Evolutionary conservation across 305 asterid genomes (phyloP).

Genomic region (Fraxinus velutina): DNA sequence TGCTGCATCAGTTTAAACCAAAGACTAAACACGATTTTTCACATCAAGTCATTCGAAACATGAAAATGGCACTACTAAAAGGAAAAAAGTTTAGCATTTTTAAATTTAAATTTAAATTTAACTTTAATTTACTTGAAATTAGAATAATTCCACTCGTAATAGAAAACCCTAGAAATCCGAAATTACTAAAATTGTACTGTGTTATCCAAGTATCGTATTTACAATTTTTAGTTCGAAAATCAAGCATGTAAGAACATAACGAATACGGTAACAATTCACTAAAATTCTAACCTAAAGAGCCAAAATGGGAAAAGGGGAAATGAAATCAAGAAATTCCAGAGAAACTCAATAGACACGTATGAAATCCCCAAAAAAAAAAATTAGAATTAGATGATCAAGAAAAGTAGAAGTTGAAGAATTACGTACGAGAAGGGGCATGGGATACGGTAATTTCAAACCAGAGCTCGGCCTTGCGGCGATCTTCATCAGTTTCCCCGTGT

Average conservation of each 20-base stretch:
- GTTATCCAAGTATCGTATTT: neutral
- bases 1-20: conserved; percentile 49
- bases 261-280: neutral
- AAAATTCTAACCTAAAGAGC: neutral
- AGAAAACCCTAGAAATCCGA: neutral
- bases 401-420: neutral
- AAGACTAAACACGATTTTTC: conserved; percentile 21
- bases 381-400: neutral
- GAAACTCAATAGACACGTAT: neutral
- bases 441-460: conserved; percentile 60
- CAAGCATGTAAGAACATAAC: neutral
- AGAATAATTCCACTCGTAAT: neutral
- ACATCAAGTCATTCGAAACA: conserved; percentile 9
- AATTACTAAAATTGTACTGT: neutral
- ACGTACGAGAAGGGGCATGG: conserved; percentile 88
- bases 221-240: neutral
- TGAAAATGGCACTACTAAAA: neutral
- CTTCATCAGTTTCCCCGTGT: conserved; percentile 53
- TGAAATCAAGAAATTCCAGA: neutral
- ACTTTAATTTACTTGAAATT: neutral
- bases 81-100: neutral
- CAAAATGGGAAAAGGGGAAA: neutral
- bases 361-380: neutral
- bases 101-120: neutral
- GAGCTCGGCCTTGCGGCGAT: conserved; percentile 59